These are phyloP conservation scores for Trichosporon faecale DNA, from an alignment of 1,284 basidiomycete genomes.

Conservation along the genomic window DNA sequence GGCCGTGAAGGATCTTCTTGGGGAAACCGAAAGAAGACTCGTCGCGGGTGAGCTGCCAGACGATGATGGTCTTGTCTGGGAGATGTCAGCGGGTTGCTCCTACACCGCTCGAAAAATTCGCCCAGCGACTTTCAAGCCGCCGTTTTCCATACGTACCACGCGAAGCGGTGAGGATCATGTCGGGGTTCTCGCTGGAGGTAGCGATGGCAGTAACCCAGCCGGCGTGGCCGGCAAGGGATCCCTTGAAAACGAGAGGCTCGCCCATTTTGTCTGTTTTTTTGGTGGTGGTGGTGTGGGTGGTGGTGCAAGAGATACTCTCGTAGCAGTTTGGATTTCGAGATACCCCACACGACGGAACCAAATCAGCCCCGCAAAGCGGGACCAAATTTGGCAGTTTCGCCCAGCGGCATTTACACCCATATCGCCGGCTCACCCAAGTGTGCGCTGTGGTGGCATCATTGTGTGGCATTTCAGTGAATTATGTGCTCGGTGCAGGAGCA, in stretches of 20 bases:
- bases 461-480: neutral
- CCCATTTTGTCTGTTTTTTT: conserved; percentile 57
- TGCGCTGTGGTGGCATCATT: neutral
- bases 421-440: neutral
- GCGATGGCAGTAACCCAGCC: conserved; percentile 97
- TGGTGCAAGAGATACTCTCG: neutral
- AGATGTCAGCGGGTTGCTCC: conserved; percentile 23
- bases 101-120: neutral
- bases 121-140: neutral
- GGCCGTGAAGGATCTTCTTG: conserved; percentile 95
- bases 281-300: conserved; percentile 9
- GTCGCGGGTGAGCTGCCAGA: conserved; percentile 97
- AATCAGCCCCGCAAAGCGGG: conserved; percentile 1
- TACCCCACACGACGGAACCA: neutral
- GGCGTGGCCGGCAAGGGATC: conserved; percentile 89
- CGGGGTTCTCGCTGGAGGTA: conserved; percentile 92
- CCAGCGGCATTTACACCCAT: neutral
- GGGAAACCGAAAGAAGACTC: conserved; percentile 86
- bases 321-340: conserved; percentile 2
- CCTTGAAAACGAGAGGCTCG: conserved; percentile 86
- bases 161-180: conserved; percentile 95
- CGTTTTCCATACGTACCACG: conserved; percentile 64
- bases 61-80: conserved; percentile 98
- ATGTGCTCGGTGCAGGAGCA: too few relatives aligned
- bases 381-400: neutral